Percentiles rank a stretch among this genome's conserved stretches.
These are phyloP conservation scores for Chlamydomonas sp. DNA, from an alignment of 139 green algal genomes.

Conservation along the genomic window DNA sequence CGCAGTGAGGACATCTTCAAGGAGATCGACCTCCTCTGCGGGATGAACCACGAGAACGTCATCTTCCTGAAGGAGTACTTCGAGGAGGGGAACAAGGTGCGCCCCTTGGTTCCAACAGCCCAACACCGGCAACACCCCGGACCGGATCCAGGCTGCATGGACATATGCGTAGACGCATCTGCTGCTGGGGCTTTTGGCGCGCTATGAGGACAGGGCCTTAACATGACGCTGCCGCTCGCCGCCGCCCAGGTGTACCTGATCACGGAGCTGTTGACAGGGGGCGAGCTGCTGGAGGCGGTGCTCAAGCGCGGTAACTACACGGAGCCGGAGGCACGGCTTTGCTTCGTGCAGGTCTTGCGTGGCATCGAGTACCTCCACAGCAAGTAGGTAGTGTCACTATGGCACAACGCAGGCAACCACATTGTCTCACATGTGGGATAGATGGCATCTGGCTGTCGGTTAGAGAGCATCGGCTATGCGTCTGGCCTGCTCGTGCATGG, in stretches of 20 bases:
- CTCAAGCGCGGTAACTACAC: constrained; percentile 81
- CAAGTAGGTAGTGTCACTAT: constrained; percentile 52
- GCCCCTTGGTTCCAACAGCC: background rate
- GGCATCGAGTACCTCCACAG: constrained; percentile 90
- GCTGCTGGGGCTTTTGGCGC: background rate
- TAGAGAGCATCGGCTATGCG: background rate
- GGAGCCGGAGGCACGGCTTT: constrained; percentile 78
- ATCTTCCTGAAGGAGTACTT: constrained; percentile 93
- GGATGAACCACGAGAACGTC: constrained; percentile 85
- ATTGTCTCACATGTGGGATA: too few relatives aligned
- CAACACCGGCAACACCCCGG: background rate
- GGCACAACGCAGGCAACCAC: too few relatives aligned
- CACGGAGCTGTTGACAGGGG: constrained; percentile 86
- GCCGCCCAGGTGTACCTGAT: constrained; percentile 83
- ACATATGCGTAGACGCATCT: background rate
- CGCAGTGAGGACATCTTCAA: constrained; percentile 90
- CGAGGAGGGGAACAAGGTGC: constrained; percentile 76
- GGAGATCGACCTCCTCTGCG: constrained; percentile 91
- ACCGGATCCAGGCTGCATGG: background rate
- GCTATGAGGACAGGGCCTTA: background rate
- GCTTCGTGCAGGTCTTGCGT: constrained; percentile 83
- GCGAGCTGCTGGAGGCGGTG: constrained; percentile 90
- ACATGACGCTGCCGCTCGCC: background rate
- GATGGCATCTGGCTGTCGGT: background rate
- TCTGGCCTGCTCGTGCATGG: background rate